Evolutionary conservation across 441 rosid species (phyloP).

Genomic region (Jatropha multifida): DNA sequence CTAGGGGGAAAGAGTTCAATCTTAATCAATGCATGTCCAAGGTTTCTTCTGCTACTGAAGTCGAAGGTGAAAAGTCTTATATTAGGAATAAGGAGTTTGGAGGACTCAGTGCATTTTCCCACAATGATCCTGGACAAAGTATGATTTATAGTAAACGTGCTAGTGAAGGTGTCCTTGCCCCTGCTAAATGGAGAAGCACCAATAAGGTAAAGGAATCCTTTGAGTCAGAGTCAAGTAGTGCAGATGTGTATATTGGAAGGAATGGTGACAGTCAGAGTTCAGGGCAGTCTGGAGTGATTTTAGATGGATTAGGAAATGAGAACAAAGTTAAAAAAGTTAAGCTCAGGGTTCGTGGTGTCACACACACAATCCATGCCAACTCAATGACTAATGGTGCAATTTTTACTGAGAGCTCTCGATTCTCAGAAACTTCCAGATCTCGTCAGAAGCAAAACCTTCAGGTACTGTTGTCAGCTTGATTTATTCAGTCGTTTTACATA

Average conservation of each 20-base stretch:
- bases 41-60: constrained; percentile 38
- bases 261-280: constrained; percentile 49
- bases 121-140: constrained; percentile 39
- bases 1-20: constrained; percentile 65
- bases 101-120: constrained; percentile 33
- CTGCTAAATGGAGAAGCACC: constrained; percentile 60
- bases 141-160: constrained; percentile 42
- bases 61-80: constrained; percentile 30
- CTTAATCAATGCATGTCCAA: constrained; percentile 62
- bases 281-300: constrained; percentile 33
- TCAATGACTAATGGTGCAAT: constrained; percentile 48
- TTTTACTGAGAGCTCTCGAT: constrained; percentile 35
- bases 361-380: constrained; percentile 50
- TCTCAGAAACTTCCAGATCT: constrained; percentile 33
- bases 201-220: constrained; percentile 26
- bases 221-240: constrained; percentile 27
- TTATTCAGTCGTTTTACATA: neutral
- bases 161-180: constrained; percentile 79
- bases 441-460: constrained; percentile 41
- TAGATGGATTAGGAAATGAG: constrained; percentile 40
- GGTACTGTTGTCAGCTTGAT: constrained; percentile 39
- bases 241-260: constrained; percentile 28
- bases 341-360: constrained; percentile 66
- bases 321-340: constrained; percentile 65
- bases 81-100: constrained; percentile 37